Base-by-base conservation (phyloP, 2,329 filamentous ascomycete genomes). In the Rutstroemia sp. region DNA sequence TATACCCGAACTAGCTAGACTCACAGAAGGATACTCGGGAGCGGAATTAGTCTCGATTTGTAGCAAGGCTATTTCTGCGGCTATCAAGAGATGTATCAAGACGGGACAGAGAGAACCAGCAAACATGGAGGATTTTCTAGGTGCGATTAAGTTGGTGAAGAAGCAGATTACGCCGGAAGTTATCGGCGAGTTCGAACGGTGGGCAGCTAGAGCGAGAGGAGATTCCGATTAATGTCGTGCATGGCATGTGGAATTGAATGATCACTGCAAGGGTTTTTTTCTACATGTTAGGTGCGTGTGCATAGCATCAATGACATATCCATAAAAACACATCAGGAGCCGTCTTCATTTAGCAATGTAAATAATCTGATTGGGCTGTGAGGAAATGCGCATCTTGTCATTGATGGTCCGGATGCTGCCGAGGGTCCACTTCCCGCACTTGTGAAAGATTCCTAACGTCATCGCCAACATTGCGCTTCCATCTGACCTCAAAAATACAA, bases 11-110 rank as follows among this genome's bases (percentile, higher is more conserved):
- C 73, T 95, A 30, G 88, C 88, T 5, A 67, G 69, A 16, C 71
- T 74, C 48, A 87, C 87, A 0, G 86, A 91, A 7, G 90, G 90
- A 0, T 90, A 88, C 70, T 94, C 90, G 1, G 92, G 92, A 2
- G 91, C 92, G 0, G 92, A 96, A 72, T 82, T 96, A 58, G 80
- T 84, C 42, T 78, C 74, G 19, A 77, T 87, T 19, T 80, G 77
- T 59, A 73, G 79, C 62, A 74, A 71, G 25, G 78, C 78, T 57
- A 71, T 74, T 59, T 73, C 80, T 68, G 73, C 70, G 44, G 73
- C 79, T 59, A 65, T 83, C 68, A 75, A 79, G 61, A 75, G 79
- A 56, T 74, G 75, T 59, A 76, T 76, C 65, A 69, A 74, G 66
- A 63, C 61, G 4, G 67, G 65, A 1, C 60, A 66, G 49, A 67